Evolutionary conservation across 2,329 filamentous ascomycete genomes (phyloP).

Genomic region (Ophiostoma triangulosporum): DNA sequence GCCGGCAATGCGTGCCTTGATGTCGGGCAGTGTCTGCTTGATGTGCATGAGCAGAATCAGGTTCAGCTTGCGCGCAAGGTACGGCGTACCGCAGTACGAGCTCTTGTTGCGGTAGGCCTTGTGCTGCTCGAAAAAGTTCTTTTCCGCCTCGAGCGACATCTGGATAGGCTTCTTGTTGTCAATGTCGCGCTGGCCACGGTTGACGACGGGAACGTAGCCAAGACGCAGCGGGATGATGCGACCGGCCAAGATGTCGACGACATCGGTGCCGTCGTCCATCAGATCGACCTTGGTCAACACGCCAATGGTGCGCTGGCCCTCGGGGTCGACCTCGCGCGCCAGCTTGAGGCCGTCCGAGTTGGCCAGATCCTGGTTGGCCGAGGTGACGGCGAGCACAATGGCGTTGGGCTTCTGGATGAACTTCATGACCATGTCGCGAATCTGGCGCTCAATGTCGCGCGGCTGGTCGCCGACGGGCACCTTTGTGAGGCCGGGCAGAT

Average conservation of each 20-base stretch:
- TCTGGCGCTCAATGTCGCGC: slow-evolving; percentile 97
- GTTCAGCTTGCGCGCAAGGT: slow-evolving; percentile 91
- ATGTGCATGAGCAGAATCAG: slow-evolving; percentile 99
- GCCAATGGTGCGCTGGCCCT: slow-evolving; percentile 88
- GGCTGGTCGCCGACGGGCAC: slow-evolving; percentile 97
- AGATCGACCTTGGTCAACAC: slow-evolving; percentile 92
- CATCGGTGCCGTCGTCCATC: slow-evolving; percentile 98
- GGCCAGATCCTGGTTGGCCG: slow-evolving; percentile 94
- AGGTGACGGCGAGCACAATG: slow-evolving; percentile 90
- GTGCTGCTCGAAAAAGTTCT: slow-evolving; percentile 96
- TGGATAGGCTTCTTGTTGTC: slow-evolving; percentile 95
- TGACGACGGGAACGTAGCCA: slow-evolving; percentile 91
- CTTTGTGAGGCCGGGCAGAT: slow-evolving; percentile 92
- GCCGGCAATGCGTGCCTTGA: slow-evolving; percentile 91
- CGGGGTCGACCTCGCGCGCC: slow-evolving; percentile 88
- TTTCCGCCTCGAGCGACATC: slow-evolving; percentile 82
- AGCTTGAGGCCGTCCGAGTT: slow-evolving; percentile 97
- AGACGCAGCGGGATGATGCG: slow-evolving; percentile 90
- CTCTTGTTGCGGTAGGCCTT: slow-evolving; percentile 98
- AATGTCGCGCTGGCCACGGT: slow-evolving; percentile 94
- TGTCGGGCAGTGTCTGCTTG: slow-evolving; percentile 96
- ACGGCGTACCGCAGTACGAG: slow-evolving; percentile 95
- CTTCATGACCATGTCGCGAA: slow-evolving; percentile 86
- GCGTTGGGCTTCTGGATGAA: slow-evolving; percentile 99
- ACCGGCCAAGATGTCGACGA: slow-evolving; percentile 90